Conservation (phyloP, 257 asterid species). For the Lantana camara region DNA sequence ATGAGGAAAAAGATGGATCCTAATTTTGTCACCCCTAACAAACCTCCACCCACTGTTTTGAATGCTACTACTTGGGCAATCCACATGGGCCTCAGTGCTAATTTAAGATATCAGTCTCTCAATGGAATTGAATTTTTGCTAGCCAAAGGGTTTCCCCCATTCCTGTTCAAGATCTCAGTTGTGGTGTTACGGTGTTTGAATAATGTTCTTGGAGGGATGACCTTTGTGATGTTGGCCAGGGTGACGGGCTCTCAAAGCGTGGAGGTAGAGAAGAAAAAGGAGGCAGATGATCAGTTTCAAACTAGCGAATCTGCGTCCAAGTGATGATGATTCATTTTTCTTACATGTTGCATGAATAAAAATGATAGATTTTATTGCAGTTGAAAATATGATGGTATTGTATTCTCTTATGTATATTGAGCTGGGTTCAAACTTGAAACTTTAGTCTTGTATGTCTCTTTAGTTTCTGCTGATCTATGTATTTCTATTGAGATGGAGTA, state of each 20-base stretch:
- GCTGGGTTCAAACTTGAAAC: neutral
- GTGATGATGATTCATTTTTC: neutral
- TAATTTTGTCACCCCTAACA: neutral
- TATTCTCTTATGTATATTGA: neutral
- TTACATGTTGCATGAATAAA: neutral
- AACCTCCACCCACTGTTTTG: neutral
- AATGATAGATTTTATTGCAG: neutral
- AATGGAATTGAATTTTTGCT: neutral
- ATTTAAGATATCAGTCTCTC: neutral
- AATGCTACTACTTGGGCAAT: neutral
- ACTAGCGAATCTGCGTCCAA: neutral
- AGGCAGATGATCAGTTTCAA: neutral
- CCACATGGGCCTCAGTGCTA: neutral
- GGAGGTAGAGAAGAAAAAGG: neutral
- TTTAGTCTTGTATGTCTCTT: neutral
- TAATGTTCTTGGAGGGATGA: neutral
- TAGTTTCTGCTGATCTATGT: neutral
- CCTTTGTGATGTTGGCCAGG: neutral
- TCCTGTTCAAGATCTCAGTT: neutral
- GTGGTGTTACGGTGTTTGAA: neutral
- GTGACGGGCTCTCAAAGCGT: neutral
- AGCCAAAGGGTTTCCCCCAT: neutral
- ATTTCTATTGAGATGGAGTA: conserved; percentile 17
- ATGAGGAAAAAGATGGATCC: conserved; percentile 3
- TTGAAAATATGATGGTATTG: neutral